Evolutionary conservation across 352 stramenopile genomes (phyloP).

Genomic region (Albugo laibachii): DNA sequence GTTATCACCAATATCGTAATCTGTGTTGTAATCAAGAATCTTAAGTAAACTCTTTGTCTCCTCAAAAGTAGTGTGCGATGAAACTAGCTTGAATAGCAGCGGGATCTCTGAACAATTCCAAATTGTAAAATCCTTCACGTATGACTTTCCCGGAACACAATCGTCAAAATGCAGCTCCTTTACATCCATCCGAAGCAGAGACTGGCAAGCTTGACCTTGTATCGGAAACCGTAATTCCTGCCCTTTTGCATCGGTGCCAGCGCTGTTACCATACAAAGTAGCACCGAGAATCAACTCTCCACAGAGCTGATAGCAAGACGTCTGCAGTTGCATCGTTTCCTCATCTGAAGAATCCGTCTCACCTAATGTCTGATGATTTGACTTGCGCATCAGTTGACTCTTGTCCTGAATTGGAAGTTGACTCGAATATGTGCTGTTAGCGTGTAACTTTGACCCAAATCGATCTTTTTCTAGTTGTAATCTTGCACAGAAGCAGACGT

Average conservation of each 20-base stretch:
- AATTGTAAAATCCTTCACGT: conserved; percentile 80
- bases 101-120: conserved; percentile 82
- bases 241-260: not conserved
- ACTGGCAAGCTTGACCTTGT: conserved; percentile 67
- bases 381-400: not conserved
- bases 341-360: conserved; percentile 58
- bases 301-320: conserved; percentile 51
- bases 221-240: conserved; percentile 56
- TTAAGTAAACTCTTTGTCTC: conserved; percentile 51
- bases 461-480: conserved; percentile 1
- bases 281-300: conserved; percentile 35
- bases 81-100: conserved; percentile 69
- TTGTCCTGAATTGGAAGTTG: not conserved
- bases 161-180: conserved; percentile 81
- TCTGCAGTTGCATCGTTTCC: conserved; percentile 66
- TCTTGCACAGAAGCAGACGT: conserved; percentile 60
- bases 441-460: conserved; percentile 9
- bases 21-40: conserved; percentile 76
- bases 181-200: conserved; percentile 59
- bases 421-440: conserved; percentile 5
- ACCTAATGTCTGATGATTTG: conserved; percentile 4
- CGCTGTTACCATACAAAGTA: not conserved
- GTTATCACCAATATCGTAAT: conserved; percentile 63
- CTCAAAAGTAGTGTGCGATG: conserved; percentile 37
- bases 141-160: conserved; percentile 67